These are phyloP conservation scores for Salix udensis DNA, from an alignment of 345 rosid genomes.

Conservation along the genomic window DNA sequence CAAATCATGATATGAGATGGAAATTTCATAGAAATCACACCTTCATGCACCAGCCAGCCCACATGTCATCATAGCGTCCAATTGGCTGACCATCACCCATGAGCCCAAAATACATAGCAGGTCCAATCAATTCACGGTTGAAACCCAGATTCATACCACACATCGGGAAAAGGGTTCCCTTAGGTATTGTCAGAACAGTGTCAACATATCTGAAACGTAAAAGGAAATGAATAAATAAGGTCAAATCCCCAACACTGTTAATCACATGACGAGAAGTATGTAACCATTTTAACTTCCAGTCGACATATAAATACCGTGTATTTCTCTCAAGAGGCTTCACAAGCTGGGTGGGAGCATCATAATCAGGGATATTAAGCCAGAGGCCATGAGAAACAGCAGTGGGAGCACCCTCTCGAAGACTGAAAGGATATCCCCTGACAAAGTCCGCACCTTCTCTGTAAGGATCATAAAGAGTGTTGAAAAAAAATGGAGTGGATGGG, in stretches of 20 bases:
- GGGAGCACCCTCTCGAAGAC: slow-evolving; percentile 37
- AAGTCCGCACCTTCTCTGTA: slow-evolving; percentile 47
- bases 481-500: slow-evolving; percentile 48
- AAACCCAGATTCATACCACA: slow-evolving; percentile 54
- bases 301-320: slow-evolving; percentile 27
- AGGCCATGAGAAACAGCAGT: slow-evolving; percentile 54
- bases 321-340: slow-evolving; percentile 51
- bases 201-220: slow-evolving; percentile 42
- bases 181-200: slow-evolving; percentile 44
- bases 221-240: neutral
- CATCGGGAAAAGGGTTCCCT: slow-evolving; percentile 51
- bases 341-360: slow-evolving; percentile 52
- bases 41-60: slow-evolving; percentile 68
- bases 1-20: neutral
- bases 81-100: slow-evolving; percentile 57
- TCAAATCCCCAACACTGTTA: neutral
- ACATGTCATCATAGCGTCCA: slow-evolving; percentile 54
- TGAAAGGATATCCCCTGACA: slow-evolving; percentile 49
- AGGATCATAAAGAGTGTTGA: slow-evolving; percentile 60
- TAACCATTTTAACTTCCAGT: neutral
- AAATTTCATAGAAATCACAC: slow-evolving; percentile 11
- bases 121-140: slow-evolving; percentile 49
- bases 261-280: neutral
- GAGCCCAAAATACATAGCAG: slow-evolving; percentile 59
- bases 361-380: slow-evolving; percentile 54